phyloP scores from a whole-genome alignment of 2,329 filamentous ascomycete species.

The Phaeosphaeriaceae sp. region DNA sequence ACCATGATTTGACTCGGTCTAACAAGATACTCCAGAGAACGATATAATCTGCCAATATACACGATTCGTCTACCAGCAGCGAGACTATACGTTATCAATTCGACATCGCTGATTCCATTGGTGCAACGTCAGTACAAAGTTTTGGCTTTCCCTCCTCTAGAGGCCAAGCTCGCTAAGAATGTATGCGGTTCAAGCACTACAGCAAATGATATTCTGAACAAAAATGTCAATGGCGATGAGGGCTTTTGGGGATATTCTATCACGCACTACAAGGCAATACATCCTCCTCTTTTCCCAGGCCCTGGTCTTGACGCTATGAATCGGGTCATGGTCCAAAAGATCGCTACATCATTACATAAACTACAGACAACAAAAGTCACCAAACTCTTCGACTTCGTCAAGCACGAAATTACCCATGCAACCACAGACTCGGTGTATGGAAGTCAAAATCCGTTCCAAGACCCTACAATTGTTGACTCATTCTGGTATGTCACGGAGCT shows the following conservation, averaged over 20 bases:
- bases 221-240: constrained; percentile 44
- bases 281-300: constrained; percentile 39
- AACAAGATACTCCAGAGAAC: too few relatives aligned
- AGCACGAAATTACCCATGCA: constrained; percentile 36
- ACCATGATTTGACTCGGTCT: too few relatives aligned
- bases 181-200: constrained; percentile 40
- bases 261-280: constrained; percentile 38
- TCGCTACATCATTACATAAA: constrained; percentile 19
- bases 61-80: constrained; percentile 47
- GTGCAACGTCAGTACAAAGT: constrained; percentile 45
- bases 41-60: constrained; percentile 47
- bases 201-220: constrained; percentile 37
- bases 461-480: constrained; percentile 28
- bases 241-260: constrained; percentile 36
- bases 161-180: constrained; percentile 41
- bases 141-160: constrained; percentile 49
- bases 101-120: constrained; percentile 31
- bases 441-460: constrained; percentile 46
- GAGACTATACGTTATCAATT: constrained; percentile 51
- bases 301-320: constrained; percentile 47
- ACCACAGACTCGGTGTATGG: constrained; percentile 50
- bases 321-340: constrained; percentile 32
- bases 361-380: constrained; percentile 4
- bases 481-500: constrained; percentile 13
- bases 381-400: constrained; percentile 29